Base-by-base conservation (phyloP, 441 rosid genomes). In the Melastoma candidum region DNA sequence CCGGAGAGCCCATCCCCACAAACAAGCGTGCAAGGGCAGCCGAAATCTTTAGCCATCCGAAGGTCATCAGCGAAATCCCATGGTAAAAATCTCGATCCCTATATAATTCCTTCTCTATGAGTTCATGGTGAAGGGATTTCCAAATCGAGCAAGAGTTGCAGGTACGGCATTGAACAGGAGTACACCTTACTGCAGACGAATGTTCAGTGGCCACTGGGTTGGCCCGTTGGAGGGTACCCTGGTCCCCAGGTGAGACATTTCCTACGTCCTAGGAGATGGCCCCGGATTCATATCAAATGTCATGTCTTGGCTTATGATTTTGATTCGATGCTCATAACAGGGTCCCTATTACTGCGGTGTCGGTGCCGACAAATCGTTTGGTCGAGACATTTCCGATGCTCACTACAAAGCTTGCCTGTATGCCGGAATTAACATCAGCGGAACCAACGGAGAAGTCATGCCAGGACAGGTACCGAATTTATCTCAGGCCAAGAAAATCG, bases 381-480 rank as follows among this genome's bases (percentile, higher is more conserved):
- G 97, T 7, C 94, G 98, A 58, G 98, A 92, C 77, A 85, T 92
- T 69, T 78, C 94, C 12, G 98, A 92, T 75, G 98, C 98, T 57
- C 97, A 88, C 70, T 88, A 92, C 77, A 92, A 92, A 74, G 95
- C 97, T 71, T 92, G 98, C 63, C 67, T 92, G 48, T 92, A 82
- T 73, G 97, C 98, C 47, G 98, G 98, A 41, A 80, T 92, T 50
- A 85, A 88, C 77, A 81, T 92, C 43, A 73, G 94, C 63, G 98
- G 97, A 49, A 92, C 98, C 71, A 92, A 92, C 17, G 98, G 97
- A 49, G 96, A 92, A 79, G 97, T 92, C 69, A 88, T 92, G 98
- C 98, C 97, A 0, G 97, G 97, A 68, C 98, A 92, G 96, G 98
- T 92, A 46, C 41, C 41, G 22, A 17, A 17, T 26, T n/a, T 51